A percentile compares a stretch with the other conserved stretches of the same genome.
These are phyloP conservation scores for Stentor roeselii DNA, from an alignment of 73 alveolate species.

Conservation along the genomic window DNA sequence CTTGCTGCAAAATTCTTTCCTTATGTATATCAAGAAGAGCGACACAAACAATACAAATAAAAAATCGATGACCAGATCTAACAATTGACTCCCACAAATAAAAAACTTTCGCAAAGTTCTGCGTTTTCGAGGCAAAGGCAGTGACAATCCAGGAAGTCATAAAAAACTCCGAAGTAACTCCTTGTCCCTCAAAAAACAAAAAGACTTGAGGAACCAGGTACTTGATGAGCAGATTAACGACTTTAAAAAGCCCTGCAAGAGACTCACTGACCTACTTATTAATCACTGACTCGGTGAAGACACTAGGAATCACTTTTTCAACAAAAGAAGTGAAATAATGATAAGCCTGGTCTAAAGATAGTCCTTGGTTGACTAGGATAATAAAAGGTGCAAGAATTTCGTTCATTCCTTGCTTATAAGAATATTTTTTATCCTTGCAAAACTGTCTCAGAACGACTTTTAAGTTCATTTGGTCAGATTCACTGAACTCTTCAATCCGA, in stretches of 20 bases:
- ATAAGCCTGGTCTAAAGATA: neutral
- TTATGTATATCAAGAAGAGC: neutral
- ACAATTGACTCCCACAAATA: neutral
- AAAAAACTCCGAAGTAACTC: neutral
- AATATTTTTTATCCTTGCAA: neutral
- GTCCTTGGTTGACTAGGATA: neutral
- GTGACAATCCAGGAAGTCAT: neutral
- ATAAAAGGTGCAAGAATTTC: neutral
- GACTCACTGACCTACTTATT: neutral
- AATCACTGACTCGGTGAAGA: neutral
- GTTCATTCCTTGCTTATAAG: neutral
- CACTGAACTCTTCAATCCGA: neutral
- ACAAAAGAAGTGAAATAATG: neutral
- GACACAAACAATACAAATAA: neutral
- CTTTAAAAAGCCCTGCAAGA: neutral
- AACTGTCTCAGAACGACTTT: no score
- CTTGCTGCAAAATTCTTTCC: neutral
- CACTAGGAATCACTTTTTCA: neutral
- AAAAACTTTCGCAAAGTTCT: neutral
- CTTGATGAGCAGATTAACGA: neutral
- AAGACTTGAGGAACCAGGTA: neutral
- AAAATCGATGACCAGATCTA: neutral
- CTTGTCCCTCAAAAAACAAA: neutral
- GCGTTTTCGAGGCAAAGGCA: neutral
- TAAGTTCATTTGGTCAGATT: neutral